A percentile compares a stretch with the other conserved stretches of the same genome.
Conservation (phyloP, 1,284 basidiomycete species). For the Moesziomyces globuligerus region DNA sequence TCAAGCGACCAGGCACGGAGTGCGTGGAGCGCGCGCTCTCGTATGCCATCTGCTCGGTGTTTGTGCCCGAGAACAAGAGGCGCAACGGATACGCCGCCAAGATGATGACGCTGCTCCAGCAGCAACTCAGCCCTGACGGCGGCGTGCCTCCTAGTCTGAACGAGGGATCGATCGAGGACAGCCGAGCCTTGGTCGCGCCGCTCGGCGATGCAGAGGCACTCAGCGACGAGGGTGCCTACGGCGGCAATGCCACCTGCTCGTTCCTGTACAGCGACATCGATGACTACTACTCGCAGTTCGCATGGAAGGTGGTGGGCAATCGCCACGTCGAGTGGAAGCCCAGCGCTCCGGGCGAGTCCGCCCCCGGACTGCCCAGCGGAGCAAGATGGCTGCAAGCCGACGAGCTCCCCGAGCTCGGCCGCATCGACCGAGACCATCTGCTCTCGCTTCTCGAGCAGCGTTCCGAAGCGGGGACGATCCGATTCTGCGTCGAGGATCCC, state of each 20-base stretch:
- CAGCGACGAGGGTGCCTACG: conserved; percentile 62
- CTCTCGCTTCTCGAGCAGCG: conserved; percentile 12
- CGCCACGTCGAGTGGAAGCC: conserved; percentile 41
- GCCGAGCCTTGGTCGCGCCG: conserved; percentile 1
- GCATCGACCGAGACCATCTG: conserved; percentile 25
- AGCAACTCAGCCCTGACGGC: conserved; percentile 66
- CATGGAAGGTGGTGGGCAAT: conserved; percentile 56
- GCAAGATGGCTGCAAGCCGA: conserved; percentile 22
- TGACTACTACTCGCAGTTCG: conserved; percentile 72
- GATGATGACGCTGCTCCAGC: conserved; percentile 73
- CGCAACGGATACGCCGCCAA: conserved; percentile 71
- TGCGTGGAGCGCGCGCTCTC: conserved; percentile 22
- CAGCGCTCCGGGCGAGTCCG: too few relatives aligned
- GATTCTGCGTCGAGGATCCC: conserved; percentile 40
- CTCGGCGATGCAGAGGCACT: conserved; percentile 9
- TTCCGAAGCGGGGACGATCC: conserved; percentile 1
- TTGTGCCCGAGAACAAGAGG: conserved; percentile 70
- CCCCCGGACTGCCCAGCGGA: conserved; percentile 1
- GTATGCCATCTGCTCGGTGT: conserved; percentile 67
- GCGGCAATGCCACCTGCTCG: conserved; percentile 70
- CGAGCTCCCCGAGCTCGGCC: conserved; percentile 20
- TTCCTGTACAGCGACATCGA: conserved; percentile 77
- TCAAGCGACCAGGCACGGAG: conserved; percentile 7
- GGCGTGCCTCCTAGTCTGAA: conserved; percentile 5
- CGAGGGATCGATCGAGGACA: not conserved